Conservation (phyloP, 78 protist species). For the Fonticula alba region DNA sequence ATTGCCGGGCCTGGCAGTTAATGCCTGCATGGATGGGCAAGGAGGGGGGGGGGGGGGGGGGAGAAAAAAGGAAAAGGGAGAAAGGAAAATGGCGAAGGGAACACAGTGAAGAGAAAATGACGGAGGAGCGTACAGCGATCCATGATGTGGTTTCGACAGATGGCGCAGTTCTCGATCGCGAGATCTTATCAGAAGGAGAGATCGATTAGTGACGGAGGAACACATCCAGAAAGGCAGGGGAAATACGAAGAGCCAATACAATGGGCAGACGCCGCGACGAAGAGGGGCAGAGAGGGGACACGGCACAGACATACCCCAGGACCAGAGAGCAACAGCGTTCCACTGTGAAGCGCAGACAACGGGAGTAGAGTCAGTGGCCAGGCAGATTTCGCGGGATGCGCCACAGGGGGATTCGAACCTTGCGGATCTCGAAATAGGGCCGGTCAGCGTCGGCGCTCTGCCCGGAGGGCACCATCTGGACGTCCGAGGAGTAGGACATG, state of each 20-base stretch:
- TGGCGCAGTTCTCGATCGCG: conserved; percentile 87
- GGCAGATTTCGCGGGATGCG: too few species aligned
- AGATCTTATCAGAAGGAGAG: conserved; percentile 33
- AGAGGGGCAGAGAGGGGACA: background rate
- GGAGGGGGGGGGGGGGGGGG: too few species aligned
- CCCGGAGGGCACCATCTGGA: too few species aligned
- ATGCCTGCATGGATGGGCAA: too few species aligned
- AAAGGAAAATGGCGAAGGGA: background rate
- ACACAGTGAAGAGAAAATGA: too few species aligned
- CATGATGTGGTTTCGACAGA: conserved; percentile 93
- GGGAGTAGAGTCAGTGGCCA: too few species aligned
- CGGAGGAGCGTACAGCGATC: conserved; percentile 54
- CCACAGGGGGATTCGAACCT: too few species aligned
- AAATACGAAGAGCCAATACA: background rate
- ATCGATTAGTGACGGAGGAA: background rate
- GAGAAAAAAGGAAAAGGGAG: too few species aligned
- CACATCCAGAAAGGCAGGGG: background rate
- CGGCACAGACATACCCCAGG: conserved; percentile 47
- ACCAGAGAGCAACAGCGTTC: conserved; percentile 96
- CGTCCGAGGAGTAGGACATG: too few species aligned
- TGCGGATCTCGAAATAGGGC: too few species aligned
- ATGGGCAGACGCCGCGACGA: background rate
- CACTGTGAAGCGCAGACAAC: too few species aligned
- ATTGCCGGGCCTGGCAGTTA: conserved; percentile 91
- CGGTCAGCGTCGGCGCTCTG: too few species aligned